Evolutionary conservation across 164 flowering plant genomes (phyloP), one percentile per base, ranked within the genome.

Genomic region (Kalanchoe fedtschenkoi): DNA sequence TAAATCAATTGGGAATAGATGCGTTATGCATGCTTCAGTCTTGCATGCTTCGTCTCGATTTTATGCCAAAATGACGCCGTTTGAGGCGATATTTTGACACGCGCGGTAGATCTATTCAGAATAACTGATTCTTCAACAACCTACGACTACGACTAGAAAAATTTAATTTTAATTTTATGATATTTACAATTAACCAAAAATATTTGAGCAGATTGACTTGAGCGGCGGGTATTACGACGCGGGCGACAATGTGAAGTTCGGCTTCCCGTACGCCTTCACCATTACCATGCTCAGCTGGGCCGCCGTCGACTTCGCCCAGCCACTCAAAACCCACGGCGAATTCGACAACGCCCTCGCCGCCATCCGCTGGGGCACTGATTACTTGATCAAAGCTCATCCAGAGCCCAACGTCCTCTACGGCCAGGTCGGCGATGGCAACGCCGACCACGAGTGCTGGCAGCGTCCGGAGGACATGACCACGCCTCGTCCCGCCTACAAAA

Each of bases 381-480:
- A 84, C 75, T 51, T 84, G 13, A 54, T 84, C 60, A 77, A 80
- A 38, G 81, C 89, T 10, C 81, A 80, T 46, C 63, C 81, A 0
- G n/a, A 66, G 22, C 75, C 81, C 0, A 39, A 74, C 53, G 74
- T 74, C 8, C 70, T 84, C 3, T 84, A 75, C 32, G 83, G 80
- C 9, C 65, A 89, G 76, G 87, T 85, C 4, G 93, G 95, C 4
- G 86, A 87, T n/a, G 85, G 83, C 0, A 56, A 63, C 19, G 70
- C 88, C 0, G 95, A 87, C 61, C 96, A 89, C 46, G 70, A 46
- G 0, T 87, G 96, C 56, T 89, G 95, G 95, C 56, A 66, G 74
- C 63, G 96, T 14, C 87, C 93, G 0, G 96, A 89, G 57, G 88
- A 86, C 61, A 88, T 88, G 96, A 78, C 76, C 60, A 83, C 92